Base-by-base conservation (phyloP, 495 filamentous ascomycete species). In the Penicillium cinerascens region DNA sequence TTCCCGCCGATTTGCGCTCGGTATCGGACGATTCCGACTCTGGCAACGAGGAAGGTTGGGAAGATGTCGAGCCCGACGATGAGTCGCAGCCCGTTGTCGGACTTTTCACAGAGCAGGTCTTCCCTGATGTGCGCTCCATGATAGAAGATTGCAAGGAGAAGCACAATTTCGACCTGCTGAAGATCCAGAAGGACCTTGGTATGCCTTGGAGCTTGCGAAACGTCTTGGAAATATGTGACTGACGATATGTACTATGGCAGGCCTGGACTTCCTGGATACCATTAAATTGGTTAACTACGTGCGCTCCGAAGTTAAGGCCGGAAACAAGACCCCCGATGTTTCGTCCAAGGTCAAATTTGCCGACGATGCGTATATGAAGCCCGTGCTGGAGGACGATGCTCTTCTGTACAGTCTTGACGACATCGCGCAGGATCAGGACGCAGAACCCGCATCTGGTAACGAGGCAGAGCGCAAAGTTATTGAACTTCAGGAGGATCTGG, bases 211-310 rank as follows among this genome's bases (percentile, higher is more conserved):
- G 16, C 18, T 35, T 1, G 5, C 20, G 2, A 27, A 17, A 17
- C 20, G 0, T 41, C 4, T 6, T 1, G n/a, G 20, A 0, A 17
- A 13, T 11, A 10, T 33, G 29, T 13, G n/a, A 56, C 64, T 67
- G 55, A 69, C 51, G 29, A 17, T 36, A 10, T 13, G 13, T 36
- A 6, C 17, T 39, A 17, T 44, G 13, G 5, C 44, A 87, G 84
- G 71, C 29, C 73, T 96, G 41, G 91, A 96, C 54, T 95, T 96
- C 61, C 81, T 93, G 52, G 87, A 79, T 7, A 85, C 77, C 44
- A 84, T 96, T 52, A 95, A 90, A 67, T 72, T 96, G 11, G 82
- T 96, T 58, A 97, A 96, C 67, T 93, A 86, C 54, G 80, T 89
- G 42, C 85, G 87, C 6, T 65, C 75, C 7, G 61, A 80, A 53